These are phyloP conservation scores for Pythium myriotylum DNA, from an alignment of 352 stramenopile genomes.

Conservation along the genomic window DNA sequence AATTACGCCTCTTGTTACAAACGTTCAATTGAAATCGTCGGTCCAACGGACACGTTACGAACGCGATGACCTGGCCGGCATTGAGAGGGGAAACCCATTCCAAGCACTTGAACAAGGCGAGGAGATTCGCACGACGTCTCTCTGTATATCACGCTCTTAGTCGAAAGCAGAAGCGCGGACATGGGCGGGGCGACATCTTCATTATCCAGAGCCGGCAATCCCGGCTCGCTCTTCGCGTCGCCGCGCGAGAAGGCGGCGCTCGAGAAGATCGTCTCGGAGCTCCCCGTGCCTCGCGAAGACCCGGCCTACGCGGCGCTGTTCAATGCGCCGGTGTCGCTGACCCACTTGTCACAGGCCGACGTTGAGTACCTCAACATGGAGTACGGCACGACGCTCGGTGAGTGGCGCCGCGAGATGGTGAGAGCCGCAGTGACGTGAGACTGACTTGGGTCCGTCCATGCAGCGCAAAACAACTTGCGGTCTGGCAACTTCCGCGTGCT, in stretches of 20 bases:
- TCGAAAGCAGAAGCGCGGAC: neutral
- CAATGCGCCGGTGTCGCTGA: constrained; percentile 37
- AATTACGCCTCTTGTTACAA: constrained; percentile 14
- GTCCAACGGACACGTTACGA: constrained; percentile 11
- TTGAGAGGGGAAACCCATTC: constrained; percentile 1
- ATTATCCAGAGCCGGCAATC: constrained; percentile 23
- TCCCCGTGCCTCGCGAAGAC: constrained; percentile 52
- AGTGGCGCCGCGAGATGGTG: constrained; percentile 2
- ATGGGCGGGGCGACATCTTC: constrained; percentile 58
- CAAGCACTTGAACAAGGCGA: neutral
- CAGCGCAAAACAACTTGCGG: constrained; percentile 66
- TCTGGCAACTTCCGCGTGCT: constrained; percentile 82
- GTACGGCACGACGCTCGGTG: constrained; percentile 67
- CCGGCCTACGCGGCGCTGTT: constrained; percentile 56
- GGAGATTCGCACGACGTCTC: constrained; percentile 5
- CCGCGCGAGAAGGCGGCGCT: constrained; percentile 56
- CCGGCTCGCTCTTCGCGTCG: constrained; percentile 48
- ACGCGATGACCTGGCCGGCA: constrained; percentile 7
- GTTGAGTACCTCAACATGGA: constrained; percentile 63
- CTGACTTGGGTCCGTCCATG: neutral
- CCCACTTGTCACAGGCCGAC: constrained; percentile 55
- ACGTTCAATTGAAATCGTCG: constrained; percentile 15
- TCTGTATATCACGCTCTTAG: neutral
- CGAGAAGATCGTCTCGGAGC: constrained; percentile 71
- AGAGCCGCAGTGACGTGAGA: too few relatives aligned